phyloP scores from a whole-genome alignment of 75 land plant genomes.

The Chamaecyparis obtusa region DNA sequence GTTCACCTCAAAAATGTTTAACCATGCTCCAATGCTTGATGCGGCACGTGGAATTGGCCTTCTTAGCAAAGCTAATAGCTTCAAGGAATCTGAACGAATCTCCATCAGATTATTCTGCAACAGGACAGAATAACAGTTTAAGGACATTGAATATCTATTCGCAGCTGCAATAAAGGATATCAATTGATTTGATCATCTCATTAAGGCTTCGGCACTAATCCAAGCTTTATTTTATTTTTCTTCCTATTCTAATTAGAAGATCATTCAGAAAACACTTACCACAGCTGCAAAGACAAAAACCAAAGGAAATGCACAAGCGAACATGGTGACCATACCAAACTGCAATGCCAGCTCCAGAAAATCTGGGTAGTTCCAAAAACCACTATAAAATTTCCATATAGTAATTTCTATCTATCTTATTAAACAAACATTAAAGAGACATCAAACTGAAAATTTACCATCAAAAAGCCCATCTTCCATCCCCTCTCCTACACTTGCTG shows the following conservation, averaged over 20 bases:
- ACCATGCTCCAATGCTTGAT: constrained; percentile 93
- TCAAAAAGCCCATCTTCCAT: constrained; percentile 98
- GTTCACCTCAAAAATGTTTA: constrained; percentile 84
- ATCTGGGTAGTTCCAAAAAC: constrained; percentile 43
- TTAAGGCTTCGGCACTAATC: background rate
- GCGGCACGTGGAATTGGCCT: constrained; percentile 84
- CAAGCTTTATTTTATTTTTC: background rate
- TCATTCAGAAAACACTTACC: constrained; percentile 24
- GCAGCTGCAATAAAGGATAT: background rate
- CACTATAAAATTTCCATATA: background rate
- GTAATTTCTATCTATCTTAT: background rate
- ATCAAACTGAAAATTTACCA: constrained; percentile 39
- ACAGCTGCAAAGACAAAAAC: constrained; percentile 65
- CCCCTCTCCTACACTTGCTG: constrained; percentile 72
- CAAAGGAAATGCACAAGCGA: constrained; percentile 91
- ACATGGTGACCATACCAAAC: constrained; percentile 98
- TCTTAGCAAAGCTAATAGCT: constrained; percentile 66
- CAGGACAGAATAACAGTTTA: background rate
- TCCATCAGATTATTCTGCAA: constrained; percentile 82
- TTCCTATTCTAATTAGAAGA: background rate
- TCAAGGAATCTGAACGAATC: constrained; percentile 87
- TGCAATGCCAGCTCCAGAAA: constrained; percentile 92
- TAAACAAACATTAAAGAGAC: background rate
- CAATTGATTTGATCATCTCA: background rate
- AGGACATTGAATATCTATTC: background rate